Conservation (phyloP, 2,329 filamentous ascomycete species). For the Daldinia sp. region DNA sequence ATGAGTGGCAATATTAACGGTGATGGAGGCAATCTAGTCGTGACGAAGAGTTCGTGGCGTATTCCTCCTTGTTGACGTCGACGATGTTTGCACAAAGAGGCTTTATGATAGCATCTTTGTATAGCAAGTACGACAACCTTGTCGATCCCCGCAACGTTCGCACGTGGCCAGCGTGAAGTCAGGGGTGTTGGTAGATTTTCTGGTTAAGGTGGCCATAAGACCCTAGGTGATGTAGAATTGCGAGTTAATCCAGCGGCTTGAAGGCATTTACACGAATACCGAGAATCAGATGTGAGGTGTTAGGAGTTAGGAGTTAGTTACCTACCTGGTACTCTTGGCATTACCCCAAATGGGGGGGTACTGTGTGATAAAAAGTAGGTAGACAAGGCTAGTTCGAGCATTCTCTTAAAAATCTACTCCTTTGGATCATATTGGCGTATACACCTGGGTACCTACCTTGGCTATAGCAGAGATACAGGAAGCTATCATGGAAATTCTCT, state of each 20-base stretch:
- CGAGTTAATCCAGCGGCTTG: no score
- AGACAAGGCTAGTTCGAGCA: not conserved
- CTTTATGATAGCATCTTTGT: constrained; percentile 3
- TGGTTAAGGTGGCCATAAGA: not conserved
- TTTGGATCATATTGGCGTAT: not conserved
- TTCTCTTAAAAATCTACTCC: not conserved
- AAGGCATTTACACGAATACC: not conserved
- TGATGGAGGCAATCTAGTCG: not conserved
- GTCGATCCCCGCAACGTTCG: not conserved
- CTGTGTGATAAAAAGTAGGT: no score
- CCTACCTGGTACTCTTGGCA: no score
- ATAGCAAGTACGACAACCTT: not conserved
- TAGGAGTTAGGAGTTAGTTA: no score
- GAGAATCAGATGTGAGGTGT: no score
- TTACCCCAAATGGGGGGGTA: no score
- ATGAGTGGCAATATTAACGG: not conserved
- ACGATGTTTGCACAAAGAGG: not conserved
- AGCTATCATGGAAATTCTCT: not conserved
- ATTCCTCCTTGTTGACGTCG: not conserved
- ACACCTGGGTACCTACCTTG: not conserved
- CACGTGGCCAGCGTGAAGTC: not conserved
- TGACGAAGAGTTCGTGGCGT: not conserved
- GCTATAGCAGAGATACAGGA: not conserved
- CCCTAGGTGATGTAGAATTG: not conserved
- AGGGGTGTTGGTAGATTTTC: not conserved